A percentile compares a stretch with the other conserved stretches of the same genome.
Evolutionary conservation across 805 yeast genomes (phyloP).

Genomic region (Metschnikowia colocasiae): DNA sequence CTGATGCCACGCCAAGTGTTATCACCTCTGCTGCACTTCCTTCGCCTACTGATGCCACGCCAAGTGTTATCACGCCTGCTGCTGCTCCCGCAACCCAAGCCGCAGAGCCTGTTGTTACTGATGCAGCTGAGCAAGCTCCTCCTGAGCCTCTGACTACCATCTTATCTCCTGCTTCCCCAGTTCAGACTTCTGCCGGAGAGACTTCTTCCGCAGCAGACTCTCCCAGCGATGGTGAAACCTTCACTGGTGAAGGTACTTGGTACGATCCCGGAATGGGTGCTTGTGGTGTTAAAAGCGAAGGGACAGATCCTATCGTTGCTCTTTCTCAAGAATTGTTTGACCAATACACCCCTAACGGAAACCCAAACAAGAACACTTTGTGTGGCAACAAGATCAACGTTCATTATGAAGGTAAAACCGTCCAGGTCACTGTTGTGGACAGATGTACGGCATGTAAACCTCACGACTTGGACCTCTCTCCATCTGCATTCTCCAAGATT

Average conservation of each 20-base stretch:
- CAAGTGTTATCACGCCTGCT: too few species aligned
- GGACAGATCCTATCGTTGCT: constrained; percentile 52
- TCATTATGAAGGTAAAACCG: constrained; percentile 46
- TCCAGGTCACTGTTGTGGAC: constrained; percentile 55
- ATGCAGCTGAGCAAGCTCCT: not conserved
- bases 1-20: not conserved
- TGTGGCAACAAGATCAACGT: constrained; percentile 54
- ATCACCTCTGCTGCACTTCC: not conserved
- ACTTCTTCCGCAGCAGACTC: constrained; percentile 1
- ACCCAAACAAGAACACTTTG: constrained; percentile 44
- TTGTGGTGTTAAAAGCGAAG: constrained; percentile 48
- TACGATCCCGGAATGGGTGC: constrained; percentile 49
- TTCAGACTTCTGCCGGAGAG: not conserved
- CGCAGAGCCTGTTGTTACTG: not conserved
- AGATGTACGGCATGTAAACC: constrained; percentile 52
- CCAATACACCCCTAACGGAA: constrained; percentile 27
- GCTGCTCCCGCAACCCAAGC: not conserved
- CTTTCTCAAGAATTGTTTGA: constrained; percentile 43
- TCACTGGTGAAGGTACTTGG: constrained; percentile 48
- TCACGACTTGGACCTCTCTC: constrained; percentile 57
- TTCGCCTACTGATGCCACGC: too few species aligned
- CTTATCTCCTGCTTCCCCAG: not conserved
- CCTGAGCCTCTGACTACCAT: not conserved
- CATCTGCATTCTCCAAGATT: constrained; percentile 50
- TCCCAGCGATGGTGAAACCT: constrained; percentile 15